Evolutionary conservation across 2,329 filamentous ascomycete species (phyloP).

Genomic region (Blastomyces emzantsi): DNA sequence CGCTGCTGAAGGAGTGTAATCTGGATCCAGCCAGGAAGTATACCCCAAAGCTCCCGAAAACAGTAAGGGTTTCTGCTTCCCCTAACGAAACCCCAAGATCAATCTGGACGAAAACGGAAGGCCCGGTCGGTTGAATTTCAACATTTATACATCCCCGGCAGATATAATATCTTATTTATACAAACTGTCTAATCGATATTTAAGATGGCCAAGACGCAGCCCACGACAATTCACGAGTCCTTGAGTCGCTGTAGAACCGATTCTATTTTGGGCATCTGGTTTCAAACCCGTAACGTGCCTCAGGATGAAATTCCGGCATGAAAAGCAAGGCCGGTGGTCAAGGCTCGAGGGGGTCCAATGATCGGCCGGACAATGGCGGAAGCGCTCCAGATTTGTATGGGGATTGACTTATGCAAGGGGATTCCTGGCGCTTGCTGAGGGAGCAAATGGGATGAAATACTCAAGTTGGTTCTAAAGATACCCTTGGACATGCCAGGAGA

Average conservation of each 20-base stretch:
- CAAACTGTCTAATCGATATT: neutral
- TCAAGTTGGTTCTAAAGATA: neutral
- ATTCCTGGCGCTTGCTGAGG: slow-evolving; percentile 10
- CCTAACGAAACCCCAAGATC: neutral
- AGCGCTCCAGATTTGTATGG: neutral
- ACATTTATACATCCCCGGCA: neutral
- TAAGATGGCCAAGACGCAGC: neutral
- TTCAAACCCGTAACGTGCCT: slow-evolving; percentile 4
- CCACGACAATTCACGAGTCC: neutral
- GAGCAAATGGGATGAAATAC: slow-evolving; percentile 1
- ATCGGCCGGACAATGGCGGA: neutral
- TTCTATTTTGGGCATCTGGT: slow-evolving; percentile 7
- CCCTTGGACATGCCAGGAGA: neutral
- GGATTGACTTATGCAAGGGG: neutral
- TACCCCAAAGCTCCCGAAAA: neutral
- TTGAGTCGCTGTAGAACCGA: neutral
- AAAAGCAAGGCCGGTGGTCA: neutral
- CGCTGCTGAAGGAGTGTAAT: neutral
- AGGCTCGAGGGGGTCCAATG: slow-evolving; percentile 4
- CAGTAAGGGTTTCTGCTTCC: neutral
- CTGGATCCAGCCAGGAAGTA: slow-evolving; percentile 7
- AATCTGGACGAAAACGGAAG: neutral
- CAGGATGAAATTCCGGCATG: neutral
- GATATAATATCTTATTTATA: neutral
- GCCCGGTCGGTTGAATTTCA: neutral